Evolutionary conservation across 139 green algal species (phyloP), one percentile per base, ranked within the genome.

Genomic region (Chlamydomonas applanata): DNA sequence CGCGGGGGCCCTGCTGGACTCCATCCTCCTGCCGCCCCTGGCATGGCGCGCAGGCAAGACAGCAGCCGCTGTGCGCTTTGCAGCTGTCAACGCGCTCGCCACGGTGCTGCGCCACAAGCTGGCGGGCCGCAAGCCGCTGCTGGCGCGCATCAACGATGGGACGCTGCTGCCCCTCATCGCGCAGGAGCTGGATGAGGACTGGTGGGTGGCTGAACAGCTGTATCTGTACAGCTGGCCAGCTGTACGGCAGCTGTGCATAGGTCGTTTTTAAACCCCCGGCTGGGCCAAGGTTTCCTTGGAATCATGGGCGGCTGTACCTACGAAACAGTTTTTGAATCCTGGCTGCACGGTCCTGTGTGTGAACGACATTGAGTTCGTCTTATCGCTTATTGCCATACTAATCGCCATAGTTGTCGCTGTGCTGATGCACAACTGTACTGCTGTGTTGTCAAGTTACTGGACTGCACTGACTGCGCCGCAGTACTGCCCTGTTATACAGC

Each of bases 181-280:
- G 3, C 81, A 87, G 32, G 81, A 76, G 49, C 71, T 96, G 73
- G 91, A 97, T 44, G 92, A 97, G 74, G 91, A 96, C 69, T 95
- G 89, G 73, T 93, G 90, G 70, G 74, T 74, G 3, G n/a, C n/a
- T n/a, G n/a, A n/a, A n/a, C n/a, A n/a, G n/a, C n/a, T n/a, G n/a
- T n/a, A n/a, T n/a, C n/a, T n/a, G n/a, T n/a, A n/a, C n/a, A n/a
- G n/a, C n/a, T n/a, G n/a, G n/a, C n/a, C n/a, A n/a, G n/a, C n/a
- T n/a, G n/a, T n/a, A n/a, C n/a, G n/a, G n/a, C n/a, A n/a, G n/a
- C n/a, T n/a, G n/a, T n/a, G n/a, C n/a, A n/a, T n/a, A n/a, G n/a
- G n/a, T n/a, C n/a, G n/a, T n/a, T n/a, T n/a, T n/a, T n/a, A n/a
- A n/a, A n/a, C n/a, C n/a, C n/a, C n/a, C n/a, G n/a, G n/a, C n/a